Evolutionary conservation across 2,329 filamentous ascomycete genomes (phyloP).

Genomic region (Paracoccidioides brasiliensis): DNA sequence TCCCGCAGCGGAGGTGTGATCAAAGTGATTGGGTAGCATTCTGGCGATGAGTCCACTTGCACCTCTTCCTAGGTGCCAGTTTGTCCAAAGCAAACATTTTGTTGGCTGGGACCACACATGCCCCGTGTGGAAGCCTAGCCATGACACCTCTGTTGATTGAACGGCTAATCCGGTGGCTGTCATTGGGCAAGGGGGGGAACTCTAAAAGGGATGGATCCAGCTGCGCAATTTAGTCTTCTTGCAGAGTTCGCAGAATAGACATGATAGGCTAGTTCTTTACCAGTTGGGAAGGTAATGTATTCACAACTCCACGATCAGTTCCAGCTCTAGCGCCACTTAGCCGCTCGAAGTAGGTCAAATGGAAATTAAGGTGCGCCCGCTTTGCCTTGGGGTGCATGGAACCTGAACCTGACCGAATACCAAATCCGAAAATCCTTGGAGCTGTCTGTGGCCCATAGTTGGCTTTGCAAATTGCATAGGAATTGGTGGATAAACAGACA

Average conservation of each 20-base stretch:
- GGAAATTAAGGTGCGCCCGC: constrained; percentile 2
- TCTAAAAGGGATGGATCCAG: neutral
- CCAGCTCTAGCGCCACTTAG: neutral
- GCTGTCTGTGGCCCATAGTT: constrained; percentile 7
- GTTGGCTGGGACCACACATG: constrained; percentile 9
- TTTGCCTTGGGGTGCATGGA: constrained; percentile 3
- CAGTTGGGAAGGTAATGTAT: neutral
- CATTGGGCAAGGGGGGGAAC: neutral
- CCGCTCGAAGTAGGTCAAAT: constrained; percentile 8
- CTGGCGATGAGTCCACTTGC: constrained; percentile 6
- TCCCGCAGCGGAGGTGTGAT: constrained; percentile 3
- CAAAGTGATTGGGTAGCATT: constrained; percentile 5
- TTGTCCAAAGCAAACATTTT: constrained; percentile 8
- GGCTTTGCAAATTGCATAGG: constrained; percentile 5
- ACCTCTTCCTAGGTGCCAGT: constrained; percentile 8
- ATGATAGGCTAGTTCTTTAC: constrained; percentile 6
- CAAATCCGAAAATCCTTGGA: constrained; percentile 7
- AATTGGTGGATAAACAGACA: constrained; percentile 8
- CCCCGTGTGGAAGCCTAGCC: constrained; percentile 8
- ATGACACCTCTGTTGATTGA: constrained; percentile 3
- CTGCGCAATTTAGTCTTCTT: neutral
- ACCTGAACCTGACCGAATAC: constrained; percentile 7
- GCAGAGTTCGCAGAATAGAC: neutral
- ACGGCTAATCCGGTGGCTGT: neutral
- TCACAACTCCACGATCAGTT: neutral